Percentiles rank a stretch among this genome's conserved stretches.
Evolutionary conservation across 371 early-diverging fungal genomes (phyloP).

Genomic region (Amoeboaphelidium occidentale): DNA sequence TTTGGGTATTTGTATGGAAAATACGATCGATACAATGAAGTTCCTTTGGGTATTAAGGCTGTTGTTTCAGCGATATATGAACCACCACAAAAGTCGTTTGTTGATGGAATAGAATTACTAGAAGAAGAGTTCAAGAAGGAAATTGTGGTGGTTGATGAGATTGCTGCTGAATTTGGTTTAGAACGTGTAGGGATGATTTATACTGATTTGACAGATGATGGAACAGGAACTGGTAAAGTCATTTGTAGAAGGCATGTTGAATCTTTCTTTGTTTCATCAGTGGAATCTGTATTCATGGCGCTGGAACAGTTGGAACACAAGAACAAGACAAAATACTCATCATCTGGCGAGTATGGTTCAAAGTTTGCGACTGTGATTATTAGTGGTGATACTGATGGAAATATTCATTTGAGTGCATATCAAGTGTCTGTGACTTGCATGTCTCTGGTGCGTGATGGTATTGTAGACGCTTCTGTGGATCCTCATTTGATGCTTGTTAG

Average conservation of each 20-base stretch:
- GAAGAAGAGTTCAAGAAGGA: conserved; percentile 7
- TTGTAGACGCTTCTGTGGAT: conserved; percentile 69
- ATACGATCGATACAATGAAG: conserved; percentile 69
- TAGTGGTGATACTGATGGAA: conserved; percentile 49
- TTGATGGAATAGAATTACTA: conserved; percentile 40
- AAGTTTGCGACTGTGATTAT: conserved; percentile 82
- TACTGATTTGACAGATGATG: conserved; percentile 78
- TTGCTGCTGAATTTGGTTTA: conserved; percentile 62
- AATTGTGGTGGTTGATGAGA: conserved; percentile 36
- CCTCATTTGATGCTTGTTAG: conserved; percentile 69
- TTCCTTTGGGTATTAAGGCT: conserved; percentile 90
- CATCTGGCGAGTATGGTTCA: conserved; percentile 52
- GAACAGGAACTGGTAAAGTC: conserved; percentile 52
- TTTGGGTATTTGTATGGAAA: conserved; percentile 85
- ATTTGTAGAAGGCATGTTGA: conserved; percentile 62
- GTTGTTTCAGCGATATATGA: conserved; percentile 91
- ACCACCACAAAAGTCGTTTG: conserved; percentile 61
- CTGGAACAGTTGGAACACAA: conserved; percentile 61
- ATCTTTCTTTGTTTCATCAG: conserved; percentile 80
- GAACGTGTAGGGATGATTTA: conserved; percentile 70
- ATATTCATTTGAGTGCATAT: conserved; percentile 67
- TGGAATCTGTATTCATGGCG: conserved; percentile 76
- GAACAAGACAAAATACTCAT: conserved; percentile 37
- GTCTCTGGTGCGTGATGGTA: conserved; percentile 73
- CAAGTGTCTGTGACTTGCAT: conserved; percentile 78